Conservation (phyloP, 2,329 filamentous ascomycete species). For the Tolypocladium ovalisporum region DNA sequence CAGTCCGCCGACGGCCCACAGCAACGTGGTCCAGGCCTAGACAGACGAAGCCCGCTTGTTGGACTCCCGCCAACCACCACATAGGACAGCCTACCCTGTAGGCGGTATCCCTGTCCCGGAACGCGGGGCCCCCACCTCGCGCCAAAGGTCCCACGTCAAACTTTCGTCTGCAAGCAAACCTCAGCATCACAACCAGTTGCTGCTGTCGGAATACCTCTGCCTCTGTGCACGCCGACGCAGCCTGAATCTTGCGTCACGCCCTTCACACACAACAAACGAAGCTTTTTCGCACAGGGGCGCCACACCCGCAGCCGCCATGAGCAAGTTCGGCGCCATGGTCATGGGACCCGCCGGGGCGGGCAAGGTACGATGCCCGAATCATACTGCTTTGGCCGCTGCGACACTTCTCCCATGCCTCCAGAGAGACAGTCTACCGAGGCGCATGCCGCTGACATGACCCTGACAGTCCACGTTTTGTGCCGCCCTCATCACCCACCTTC, state of each 20-base stretch:
- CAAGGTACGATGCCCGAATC: slow-evolving; percentile 47
- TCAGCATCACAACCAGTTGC: background rate
- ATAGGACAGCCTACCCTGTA: background rate
- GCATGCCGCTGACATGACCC: background rate
- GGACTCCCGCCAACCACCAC: no score
- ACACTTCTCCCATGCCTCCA: background rate
- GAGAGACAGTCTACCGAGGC: background rate
- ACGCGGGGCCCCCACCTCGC: background rate
- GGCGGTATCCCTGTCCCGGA: background rate
- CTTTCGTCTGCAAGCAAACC: background rate
- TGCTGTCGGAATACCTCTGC: background rate
- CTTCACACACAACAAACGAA: background rate
- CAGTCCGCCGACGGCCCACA: background rate
- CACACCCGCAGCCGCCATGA: slow-evolving; percentile 44
- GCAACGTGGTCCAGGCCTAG: background rate
- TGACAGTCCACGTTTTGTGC: slow-evolving; percentile 82
- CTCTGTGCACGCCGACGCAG: background rate
- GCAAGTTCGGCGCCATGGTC: slow-evolving; percentile 87
- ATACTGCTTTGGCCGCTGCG: background rate
- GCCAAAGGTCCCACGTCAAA: background rate
- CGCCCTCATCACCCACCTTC: slow-evolving; percentile 83
- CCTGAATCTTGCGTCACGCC: background rate
- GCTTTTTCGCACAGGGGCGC: background rate
- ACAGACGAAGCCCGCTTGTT: no score
- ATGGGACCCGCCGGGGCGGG: slow-evolving; percentile 95